phyloP scores from a whole-genome alignment of 345 rosid genomes.

The Isatis tinctoria region DNA sequence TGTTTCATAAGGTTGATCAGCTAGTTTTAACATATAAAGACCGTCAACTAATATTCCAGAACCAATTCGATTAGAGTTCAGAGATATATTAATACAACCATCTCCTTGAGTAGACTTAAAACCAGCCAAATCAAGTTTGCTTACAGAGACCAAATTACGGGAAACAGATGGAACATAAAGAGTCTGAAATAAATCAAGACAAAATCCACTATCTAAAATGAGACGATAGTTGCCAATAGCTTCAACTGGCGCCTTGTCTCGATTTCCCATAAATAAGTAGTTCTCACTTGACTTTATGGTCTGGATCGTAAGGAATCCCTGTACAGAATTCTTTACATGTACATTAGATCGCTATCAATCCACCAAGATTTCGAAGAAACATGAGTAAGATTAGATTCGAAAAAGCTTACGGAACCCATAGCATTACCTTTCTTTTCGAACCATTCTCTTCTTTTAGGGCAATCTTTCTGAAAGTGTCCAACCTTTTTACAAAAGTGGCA shows the following conservation, averaged over 20 bases:
- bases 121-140: not conserved
- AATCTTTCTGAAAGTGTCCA: no score
- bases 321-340: not conserved
- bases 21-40: not conserved
- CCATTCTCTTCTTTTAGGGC: no score
- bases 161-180: not conserved
- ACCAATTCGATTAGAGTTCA: not conserved
- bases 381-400: not conserved
- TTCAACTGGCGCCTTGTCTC: not conserved
- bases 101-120: not conserved
- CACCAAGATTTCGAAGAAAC: not conserved
- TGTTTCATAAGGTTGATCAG: not conserved
- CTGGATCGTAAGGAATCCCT: not conserved
- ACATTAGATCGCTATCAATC: not conserved
- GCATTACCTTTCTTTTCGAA: not conserved
- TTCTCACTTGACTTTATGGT: not conserved
- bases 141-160: not conserved
- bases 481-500: no score
- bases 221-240: not conserved
- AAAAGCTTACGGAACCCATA: not conserved
- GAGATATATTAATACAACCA: not conserved
- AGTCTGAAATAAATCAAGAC: not conserved
- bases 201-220: slow-evolving; percentile 4
- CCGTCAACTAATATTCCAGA: not conserved
- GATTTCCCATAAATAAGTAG: not conserved